A percentile compares a stretch with the other conserved stretches of the same genome.
Conservation (phyloP, 306 rosid species). For the Lathyrus oleraceus region DNA sequence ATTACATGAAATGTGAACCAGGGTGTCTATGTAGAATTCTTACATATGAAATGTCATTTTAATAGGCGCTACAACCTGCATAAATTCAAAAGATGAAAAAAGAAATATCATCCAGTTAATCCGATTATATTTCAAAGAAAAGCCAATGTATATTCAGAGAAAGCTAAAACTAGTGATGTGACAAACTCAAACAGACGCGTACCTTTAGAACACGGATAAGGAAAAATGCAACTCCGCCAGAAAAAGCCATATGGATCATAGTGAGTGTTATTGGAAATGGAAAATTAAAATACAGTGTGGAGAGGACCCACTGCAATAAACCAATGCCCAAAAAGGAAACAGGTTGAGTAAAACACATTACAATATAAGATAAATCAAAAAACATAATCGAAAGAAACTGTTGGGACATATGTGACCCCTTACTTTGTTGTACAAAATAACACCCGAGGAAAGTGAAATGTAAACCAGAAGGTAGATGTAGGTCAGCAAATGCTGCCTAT, state of each 20-base stretch:
- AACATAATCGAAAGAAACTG: background rate
- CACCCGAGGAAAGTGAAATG: slow-evolving; percentile 54
- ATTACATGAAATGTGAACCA: slow-evolving; percentile 26
- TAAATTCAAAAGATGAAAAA: slow-evolving; percentile 17
- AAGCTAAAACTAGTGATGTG: slow-evolving; percentile 23
- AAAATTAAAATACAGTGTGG: slow-evolving; percentile 57
- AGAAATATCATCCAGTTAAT: slow-evolving; percentile 15
- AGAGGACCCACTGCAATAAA: slow-evolving; percentile 61
- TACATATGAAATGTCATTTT: slow-evolving; percentile 95
- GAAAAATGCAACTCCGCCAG: slow-evolving; percentile 53
- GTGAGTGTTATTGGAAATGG: slow-evolving; percentile 67
- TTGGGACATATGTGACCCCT: background rate
- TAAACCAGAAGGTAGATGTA: slow-evolving; percentile 53
- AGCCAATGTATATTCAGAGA: slow-evolving; percentile 20
- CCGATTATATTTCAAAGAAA: slow-evolving; percentile 18
- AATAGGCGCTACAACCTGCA: slow-evolving; percentile 96
- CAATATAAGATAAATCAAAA: slow-evolving; percentile 2
- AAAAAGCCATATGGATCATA: slow-evolving; percentile 69
- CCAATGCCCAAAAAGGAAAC: slow-evolving; percentile 23
- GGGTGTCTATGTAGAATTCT: slow-evolving; percentile 41
- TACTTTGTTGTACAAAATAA: slow-evolving; percentile 51
- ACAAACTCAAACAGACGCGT: slow-evolving; percentile 31
- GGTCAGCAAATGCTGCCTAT: slow-evolving; percentile 49
- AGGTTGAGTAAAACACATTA: slow-evolving; percentile 19
- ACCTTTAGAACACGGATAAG: slow-evolving; percentile 65